Percentiles rank a stretch among this genome's conserved stretches.
Conservation (phyloP, 1,284 basidiomycete species). For the Sporisorium iseilematis-ciliati region DNA sequence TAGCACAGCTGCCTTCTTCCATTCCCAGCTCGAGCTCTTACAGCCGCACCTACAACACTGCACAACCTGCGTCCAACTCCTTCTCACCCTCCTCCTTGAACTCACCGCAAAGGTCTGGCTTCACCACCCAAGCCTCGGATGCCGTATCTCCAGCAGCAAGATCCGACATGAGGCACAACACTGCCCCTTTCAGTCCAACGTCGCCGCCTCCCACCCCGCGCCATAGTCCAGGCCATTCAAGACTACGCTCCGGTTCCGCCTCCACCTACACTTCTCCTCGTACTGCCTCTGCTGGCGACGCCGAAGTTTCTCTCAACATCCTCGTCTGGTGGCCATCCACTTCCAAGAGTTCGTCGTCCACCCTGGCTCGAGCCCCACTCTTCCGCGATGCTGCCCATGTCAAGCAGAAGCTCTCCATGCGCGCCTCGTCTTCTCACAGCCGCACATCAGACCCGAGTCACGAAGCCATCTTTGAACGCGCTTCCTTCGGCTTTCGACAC, state of each 20-base stretch:
- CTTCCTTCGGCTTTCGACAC: constrained; percentile 40
- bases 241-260: constrained; percentile 37
- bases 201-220: constrained; percentile 11
- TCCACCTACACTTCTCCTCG: constrained; percentile 20
- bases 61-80: background rate
- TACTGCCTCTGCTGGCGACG: constrained; percentile 12
- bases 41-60: background rate
- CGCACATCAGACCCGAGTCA: constrained; percentile 22
- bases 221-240: constrained; percentile 13
- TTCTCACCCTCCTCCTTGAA: background rate
- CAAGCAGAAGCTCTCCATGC: constrained; percentile 48
- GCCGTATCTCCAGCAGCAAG: constrained; percentile 2
- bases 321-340: constrained; percentile 40
- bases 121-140: background rate
- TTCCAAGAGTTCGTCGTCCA: constrained; percentile 31
- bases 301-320: constrained; percentile 33
- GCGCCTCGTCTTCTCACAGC: constrained; percentile 10
- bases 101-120: background rate
- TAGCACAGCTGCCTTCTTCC: constrained; percentile 12
- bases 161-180: constrained; percentile 19
- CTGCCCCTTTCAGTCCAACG: constrained; percentile 9
- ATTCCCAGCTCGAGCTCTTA: constrained; percentile 10
- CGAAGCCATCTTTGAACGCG: constrained; percentile 33
- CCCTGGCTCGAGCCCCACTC: constrained; percentile 38
- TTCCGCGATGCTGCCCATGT: constrained; percentile 47